Conservation (phyloP, 345 rosid species). For the Aquilaria sinensis region DNA sequence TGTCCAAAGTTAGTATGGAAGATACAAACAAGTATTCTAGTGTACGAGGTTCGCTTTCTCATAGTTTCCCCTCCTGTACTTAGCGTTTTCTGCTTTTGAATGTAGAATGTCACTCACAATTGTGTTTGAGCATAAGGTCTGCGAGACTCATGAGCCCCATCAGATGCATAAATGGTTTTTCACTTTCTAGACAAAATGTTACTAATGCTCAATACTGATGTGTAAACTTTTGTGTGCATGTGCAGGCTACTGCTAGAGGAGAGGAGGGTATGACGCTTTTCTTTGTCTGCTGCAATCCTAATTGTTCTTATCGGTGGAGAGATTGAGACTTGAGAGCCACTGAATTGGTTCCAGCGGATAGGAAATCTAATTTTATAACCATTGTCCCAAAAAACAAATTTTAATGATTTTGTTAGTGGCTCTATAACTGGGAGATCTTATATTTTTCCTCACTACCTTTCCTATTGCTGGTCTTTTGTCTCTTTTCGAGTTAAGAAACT, state of each 20-base stretch:
- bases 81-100: not conserved
- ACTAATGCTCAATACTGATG: not conserved
- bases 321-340: constrained; percentile 28
- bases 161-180: not conserved
- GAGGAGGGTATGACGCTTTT: constrained; percentile 92
- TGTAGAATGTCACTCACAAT: not conserved
- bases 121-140: too few relatives aligned
- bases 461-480: not conserved
- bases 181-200: too few relatives aligned
- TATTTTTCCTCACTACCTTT: not conserved
- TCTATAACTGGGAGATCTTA: too few relatives aligned
- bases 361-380: too few relatives aligned
- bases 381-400: too few relatives aligned
- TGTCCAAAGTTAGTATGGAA: too few relatives aligned
- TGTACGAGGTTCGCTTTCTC: not conserved
- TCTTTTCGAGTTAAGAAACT: not conserved
- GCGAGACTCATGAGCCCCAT: not conserved
- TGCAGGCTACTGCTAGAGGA: constrained; percentile 77
- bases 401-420: too few relatives aligned
- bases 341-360: not conserved
- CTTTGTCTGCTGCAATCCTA: constrained; percentile 83
- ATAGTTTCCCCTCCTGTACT: not conserved
- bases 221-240: not conserved
- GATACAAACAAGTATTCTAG: too few relatives aligned
- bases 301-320: constrained; percentile 75